Percentiles rank a stretch among this genome's conserved stretches.
Evolutionary conservation across 2,329 filamentous ascomycete genomes (phyloP).

Genomic region (Alternaria dauci): DNA sequence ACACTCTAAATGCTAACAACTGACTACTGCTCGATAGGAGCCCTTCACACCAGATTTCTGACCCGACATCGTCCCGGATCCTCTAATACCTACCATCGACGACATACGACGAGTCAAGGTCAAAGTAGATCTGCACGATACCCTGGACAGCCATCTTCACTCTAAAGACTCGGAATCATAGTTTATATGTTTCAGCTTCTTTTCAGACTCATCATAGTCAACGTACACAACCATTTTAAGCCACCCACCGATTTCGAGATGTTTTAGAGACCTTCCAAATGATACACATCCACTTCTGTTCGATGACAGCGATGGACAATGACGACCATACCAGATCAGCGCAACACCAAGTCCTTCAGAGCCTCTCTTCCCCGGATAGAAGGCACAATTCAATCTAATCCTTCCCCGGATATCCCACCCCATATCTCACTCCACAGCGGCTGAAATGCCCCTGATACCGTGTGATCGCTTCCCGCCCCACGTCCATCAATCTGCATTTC

Average conservation of each 20-base stretch:
- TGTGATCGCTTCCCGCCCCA: background rate
- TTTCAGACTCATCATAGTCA: background rate
- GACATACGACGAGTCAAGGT: background rate
- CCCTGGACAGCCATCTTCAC: background rate
- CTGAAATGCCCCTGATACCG: slow-evolving; percentile 1
- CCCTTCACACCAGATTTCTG: background rate
- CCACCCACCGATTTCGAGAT: background rate
- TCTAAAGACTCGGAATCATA: background rate
- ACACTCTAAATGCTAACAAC: background rate
- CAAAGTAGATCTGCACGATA: background rate
- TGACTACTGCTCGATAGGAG: too few relatives aligned
- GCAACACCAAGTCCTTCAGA: background rate
- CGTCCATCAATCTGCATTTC: slow-evolving; percentile 7
- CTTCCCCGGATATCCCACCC: slow-evolving; percentile 2
- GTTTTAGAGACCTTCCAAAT: too few relatives aligned
- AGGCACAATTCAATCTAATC: background rate
- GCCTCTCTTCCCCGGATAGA: background rate
- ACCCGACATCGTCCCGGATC: background rate
- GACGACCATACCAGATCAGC: background rate
- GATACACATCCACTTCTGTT: background rate
- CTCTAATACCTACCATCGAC: background rate
- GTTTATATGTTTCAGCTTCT: background rate
- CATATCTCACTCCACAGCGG: slow-evolving; percentile 4
- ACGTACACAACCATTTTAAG: background rate
- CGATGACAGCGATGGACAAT: background rate